Evolutionary conservation across 225 moss, liverwort and hornwort genomes (phyloP).

Genomic region (Thuidium tamariscinum): DNA sequence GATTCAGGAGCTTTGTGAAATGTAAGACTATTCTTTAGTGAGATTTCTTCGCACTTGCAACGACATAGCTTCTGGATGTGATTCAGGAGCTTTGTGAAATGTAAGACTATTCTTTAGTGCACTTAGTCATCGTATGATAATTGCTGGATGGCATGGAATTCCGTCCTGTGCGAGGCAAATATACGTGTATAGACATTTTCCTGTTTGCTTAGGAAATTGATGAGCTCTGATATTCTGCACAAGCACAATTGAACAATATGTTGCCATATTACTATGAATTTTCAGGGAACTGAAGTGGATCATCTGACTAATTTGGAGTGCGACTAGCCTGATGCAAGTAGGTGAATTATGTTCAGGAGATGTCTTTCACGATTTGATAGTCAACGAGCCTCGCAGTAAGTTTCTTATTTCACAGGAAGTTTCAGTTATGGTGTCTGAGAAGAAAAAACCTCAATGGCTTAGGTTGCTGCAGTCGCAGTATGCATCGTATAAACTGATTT

Average conservation of each 20-base stretch:
- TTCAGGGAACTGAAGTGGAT: slow-evolving; percentile 12
- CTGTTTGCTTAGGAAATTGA: background rate
- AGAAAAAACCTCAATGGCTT: background rate
- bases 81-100: slow-evolving; percentile 5
- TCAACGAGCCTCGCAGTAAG: background rate
- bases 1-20: slow-evolving; percentile 5
- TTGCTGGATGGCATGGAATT: background rate
- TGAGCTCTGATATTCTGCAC: background rate
- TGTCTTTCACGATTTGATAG: slow-evolving; percentile 7
- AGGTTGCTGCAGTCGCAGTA: background rate
- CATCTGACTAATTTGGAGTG: slow-evolving; percentile 9
- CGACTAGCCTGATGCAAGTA: slow-evolving; percentile 2
- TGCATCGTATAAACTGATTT: background rate
- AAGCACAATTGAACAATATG: background rate
- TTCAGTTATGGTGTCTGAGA: background rate
- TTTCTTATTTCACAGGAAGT: background rate
- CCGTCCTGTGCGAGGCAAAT: background rate
- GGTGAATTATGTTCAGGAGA: slow-evolving; percentile 2
- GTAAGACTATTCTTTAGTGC: slow-evolving; percentile 9
- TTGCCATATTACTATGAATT: background rate
- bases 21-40: slow-evolving; percentile 15
- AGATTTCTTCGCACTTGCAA: slow-evolving; percentile 7
- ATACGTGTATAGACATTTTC: background rate
- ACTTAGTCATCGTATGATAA: background rate
- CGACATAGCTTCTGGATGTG: background rate